Conservation (phyloP, 1,284 basidiomycete genomes). For the Ceratobasidium papillatum region DNA sequence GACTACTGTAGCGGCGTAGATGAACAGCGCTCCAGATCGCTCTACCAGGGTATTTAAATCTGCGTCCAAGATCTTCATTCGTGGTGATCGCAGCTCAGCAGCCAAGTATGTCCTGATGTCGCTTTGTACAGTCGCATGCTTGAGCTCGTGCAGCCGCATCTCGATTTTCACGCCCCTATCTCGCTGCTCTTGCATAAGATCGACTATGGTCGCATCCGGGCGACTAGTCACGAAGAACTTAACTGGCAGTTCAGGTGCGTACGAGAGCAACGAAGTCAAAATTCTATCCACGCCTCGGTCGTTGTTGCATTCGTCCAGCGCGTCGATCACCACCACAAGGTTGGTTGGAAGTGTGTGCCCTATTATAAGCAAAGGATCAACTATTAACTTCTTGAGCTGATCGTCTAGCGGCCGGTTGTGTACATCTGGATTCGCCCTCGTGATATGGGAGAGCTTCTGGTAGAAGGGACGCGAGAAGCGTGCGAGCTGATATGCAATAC, state of each 20-base stretch:
- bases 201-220: neutral
- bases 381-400: neutral
- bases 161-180: neutral
- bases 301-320: neutral
- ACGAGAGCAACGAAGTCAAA: neutral
- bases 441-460: neutral
- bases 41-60: neutral
- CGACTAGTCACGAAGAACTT: neutral
- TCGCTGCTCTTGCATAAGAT: neutral
- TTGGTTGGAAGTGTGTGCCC: neutral
- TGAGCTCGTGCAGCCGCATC: neutral
- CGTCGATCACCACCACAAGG: neutral
- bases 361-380: neutral
- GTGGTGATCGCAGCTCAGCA: neutral
- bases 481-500: neutral
- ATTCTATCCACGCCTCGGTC: neutral
- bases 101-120: slow-evolving; percentile 3
- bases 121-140: neutral
- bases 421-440: neutral
- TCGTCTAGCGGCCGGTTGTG: neutral
- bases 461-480: neutral
- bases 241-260: neutral
- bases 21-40: neutral
- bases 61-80: neutral
- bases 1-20: neutral